Base-by-base conservation (phyloP, 139 green algal species). In the Volvox reticuliferus region DNA sequence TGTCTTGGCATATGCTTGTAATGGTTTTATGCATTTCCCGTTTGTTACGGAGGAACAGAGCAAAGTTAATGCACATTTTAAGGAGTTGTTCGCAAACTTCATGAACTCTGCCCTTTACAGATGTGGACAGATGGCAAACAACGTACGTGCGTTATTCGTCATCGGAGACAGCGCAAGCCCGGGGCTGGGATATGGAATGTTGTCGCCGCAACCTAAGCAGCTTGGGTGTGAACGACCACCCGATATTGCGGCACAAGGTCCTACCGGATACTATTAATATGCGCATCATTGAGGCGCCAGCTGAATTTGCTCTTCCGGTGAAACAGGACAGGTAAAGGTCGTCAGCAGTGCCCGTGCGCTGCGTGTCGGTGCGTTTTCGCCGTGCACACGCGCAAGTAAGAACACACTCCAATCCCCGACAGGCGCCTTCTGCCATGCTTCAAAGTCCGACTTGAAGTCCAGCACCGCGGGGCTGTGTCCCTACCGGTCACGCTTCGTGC, bases 281-380 rank as follows among this genome's bases (percentile, higher is more conserved):
- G 89, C 85, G 84, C 14, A 93, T 97, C 50, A 87, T 95, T 28
- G 92, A 96, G 62, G 95, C 95, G 28, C 95, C 95, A 13, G 93
- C 95, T 26, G 95, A 97, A 86, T 97, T 95, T 91, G 92, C 87
- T 2, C 89, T 96, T 61, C 95, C 95, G 2, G 95, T 97, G 17
- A 97, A 97, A 93, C 95, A 97, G 55, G 95, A 96, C 91, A 94
- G 94, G 94, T 95, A 68, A n/a, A 79, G 3, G 67, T 28, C 9
- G 9, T 28, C 3, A 79, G 71, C 71, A 14, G 32, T 28, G 65
- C 21, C 65, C 12, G 9, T 30, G 65, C 21, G 16, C 65, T 28
- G 65, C 65, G 65, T 55, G 44, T 55, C 44, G 44, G 44, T 55
- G 44, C 44, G 44, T 55, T 55, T 55, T 55, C 44, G 5, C 44